Conservation (phyloP, 1,284 basidiomycete genomes). For the Apiotrichum akiyoshidainum region DNA sequence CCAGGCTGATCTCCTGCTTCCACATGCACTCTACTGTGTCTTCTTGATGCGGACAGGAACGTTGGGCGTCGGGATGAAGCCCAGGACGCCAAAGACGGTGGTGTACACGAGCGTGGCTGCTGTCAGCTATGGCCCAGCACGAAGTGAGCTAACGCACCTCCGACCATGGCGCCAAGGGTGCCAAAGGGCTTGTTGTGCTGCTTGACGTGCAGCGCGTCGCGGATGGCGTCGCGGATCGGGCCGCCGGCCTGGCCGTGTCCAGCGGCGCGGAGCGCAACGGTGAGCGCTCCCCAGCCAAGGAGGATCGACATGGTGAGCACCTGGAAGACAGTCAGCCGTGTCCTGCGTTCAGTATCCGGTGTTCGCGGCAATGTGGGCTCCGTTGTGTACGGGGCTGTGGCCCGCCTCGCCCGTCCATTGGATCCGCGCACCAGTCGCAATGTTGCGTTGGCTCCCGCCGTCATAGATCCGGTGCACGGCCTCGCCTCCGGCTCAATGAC, state of each 20-base stretch:
- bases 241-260: conserved; percentile 28
- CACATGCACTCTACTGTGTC: conserved; percentile 2
- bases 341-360: too few relatives aligned
- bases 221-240: conserved; percentile 29
- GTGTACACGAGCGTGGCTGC: conserved; percentile 44
- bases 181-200: conserved; percentile 24
- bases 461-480: neutral
- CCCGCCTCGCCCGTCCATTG: too few relatives aligned
- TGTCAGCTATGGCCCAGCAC: neutral
- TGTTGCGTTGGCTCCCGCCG: too few relatives aligned
- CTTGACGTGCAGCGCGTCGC: conserved; percentile 12
- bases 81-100: conserved; percentile 43
- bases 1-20: neutral
- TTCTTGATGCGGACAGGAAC: conserved; percentile 30
- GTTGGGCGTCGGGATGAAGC: conserved; percentile 42
- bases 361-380: too few relatives aligned
- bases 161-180: conserved; percentile 36
- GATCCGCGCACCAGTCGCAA: too few relatives aligned
- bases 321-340: neutral
- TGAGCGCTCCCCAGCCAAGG: conserved; percentile 41
- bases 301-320: conserved; percentile 43
- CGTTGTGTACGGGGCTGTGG: too few relatives aligned
- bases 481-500: conserved; percentile 5
- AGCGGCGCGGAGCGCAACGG: conserved; percentile 42
- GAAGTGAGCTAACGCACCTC: conserved; percentile 27